Conservation (phyloP, 1,284 basidiomycete species). For the Marasmius fiardii region DNA sequence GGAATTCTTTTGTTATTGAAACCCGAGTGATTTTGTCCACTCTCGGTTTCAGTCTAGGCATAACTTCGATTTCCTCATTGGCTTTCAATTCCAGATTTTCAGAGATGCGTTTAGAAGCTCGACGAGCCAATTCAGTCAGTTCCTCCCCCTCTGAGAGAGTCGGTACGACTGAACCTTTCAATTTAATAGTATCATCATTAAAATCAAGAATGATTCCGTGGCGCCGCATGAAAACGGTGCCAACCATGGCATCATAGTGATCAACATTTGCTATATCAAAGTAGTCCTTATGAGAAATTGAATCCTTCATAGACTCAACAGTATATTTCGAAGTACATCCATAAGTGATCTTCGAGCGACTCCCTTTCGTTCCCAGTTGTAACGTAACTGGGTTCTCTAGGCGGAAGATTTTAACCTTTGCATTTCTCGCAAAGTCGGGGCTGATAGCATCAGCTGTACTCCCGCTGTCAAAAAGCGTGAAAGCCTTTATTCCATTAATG, state of each 20-base stretch:
- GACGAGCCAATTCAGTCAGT: too few relatives aligned
- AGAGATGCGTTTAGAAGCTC: background rate
- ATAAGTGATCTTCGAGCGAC: conserved; percentile 19
- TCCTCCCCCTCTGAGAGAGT: too few relatives aligned
- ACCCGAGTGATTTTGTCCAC: background rate
- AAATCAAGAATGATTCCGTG: background rate
- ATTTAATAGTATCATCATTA: background rate
- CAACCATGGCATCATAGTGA: too few relatives aligned
- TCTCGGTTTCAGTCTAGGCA: background rate
- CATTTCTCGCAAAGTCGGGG: conserved; percentile 16
- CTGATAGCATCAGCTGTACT: conserved; percentile 18
- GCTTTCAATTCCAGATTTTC: background rate
- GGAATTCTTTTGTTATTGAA: background rate
- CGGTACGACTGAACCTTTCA: background rate
- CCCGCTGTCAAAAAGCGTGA: too few relatives aligned
- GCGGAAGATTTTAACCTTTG: conserved; percentile 5
- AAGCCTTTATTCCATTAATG: conserved; percentile 16
- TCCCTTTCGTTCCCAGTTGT: conserved; percentile 21
- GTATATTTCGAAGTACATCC: conserved; percentile 10
- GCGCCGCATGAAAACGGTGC: too few relatives aligned
- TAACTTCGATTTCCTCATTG: background rate
- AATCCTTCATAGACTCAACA: background rate
- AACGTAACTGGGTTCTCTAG: conserved; percentile 18
- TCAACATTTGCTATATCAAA: too few relatives aligned
- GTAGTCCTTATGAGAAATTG: background rate